Evolutionary conservation across 1,284 basidiomycete genomes (phyloP), one percentile per base, ranked within the genome.

Genomic region (Gymnopus androsaceus): DNA sequence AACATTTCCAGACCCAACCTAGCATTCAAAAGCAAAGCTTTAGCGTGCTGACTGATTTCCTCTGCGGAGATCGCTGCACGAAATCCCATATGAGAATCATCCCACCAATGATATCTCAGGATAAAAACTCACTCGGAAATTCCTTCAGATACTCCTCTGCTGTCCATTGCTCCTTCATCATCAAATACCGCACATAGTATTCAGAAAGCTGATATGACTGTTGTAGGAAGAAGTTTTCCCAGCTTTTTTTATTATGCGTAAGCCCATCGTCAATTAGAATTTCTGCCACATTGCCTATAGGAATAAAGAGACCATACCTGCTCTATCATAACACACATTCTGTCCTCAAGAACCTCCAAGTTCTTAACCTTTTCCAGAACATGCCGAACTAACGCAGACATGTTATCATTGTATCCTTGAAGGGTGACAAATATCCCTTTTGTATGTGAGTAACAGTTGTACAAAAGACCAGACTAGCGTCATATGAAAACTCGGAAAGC

Each of bases 361-460:
- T 76, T 75, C 68, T 84, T 88, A 55, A 92, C 77, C 64, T 85
- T 87, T 60, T 88, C 82, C 41, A 98, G 70, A 54, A 99, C 85
- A 59, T 88, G 82, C 64, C 88, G 77, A 7, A 89, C 81, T 31
- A 99, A 81, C 0, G 92, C 83, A 6, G 84, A 75, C 36, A 99
- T 78, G 74, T 98, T 98, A 75, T 99, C 95, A 68, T 96, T 97
- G 76, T 98, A 99, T 1, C 97, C 97, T 50, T 81, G 82, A 46
- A 95, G 76, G 7, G 80, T 78, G 30, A 98, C 70, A 46, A 79
- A 82, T 37, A 98, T 70, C 2, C 91, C 90, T 28, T 88, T 85
- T 5, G 79, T 78, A 60, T 87, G 81, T 28, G 82, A 78, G 31
- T 82, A 76, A 62, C 97, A 81, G 63, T 76, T 80, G 74, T 97